phyloP scores from a whole-genome alignment of 2,329 filamentous ascomycete species.

The Diaporthe vexans region DNA sequence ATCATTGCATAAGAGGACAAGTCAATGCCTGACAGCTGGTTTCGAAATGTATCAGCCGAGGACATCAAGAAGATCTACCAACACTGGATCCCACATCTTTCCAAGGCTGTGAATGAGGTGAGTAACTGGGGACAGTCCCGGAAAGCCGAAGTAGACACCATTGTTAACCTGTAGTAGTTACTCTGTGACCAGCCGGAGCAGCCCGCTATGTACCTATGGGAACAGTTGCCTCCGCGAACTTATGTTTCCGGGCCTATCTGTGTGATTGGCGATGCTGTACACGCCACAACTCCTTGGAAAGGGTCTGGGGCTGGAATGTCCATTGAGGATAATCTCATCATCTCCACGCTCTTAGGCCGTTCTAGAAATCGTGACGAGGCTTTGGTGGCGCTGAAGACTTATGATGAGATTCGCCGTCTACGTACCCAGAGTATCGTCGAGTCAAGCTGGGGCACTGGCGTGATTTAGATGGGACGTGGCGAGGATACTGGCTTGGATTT shows the following conservation, averaged over 20 bases:
- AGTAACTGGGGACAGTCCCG: background rate
- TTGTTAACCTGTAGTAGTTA: conserved; percentile 31
- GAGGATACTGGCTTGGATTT: background rate
- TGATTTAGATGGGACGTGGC: background rate
- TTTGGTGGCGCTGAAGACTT: background rate
- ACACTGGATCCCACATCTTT: background rate
- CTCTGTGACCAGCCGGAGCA: conserved; percentile 44
- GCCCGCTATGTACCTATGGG: conserved; percentile 45
- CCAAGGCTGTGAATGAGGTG: background rate
- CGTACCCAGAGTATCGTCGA: conserved; percentile 5
- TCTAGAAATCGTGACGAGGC: background rate
- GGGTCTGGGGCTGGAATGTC: conserved; percentile 21
- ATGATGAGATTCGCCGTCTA: background rate
- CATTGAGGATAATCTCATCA: conserved; percentile 15
- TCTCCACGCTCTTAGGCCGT: background rate
- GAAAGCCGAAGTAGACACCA: background rate
- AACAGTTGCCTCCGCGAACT: conserved; percentile 42
- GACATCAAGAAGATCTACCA: background rate
- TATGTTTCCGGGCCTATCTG: conserved; percentile 44
- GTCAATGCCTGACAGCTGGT: background rate
- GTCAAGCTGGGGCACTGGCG: conserved; percentile 6
- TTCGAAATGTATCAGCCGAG: background rate
- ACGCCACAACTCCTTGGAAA: conserved; percentile 13
- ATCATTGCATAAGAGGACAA: background rate
- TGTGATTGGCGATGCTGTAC: conserved; percentile 43